Evolutionary conservation across 345 rosid genomes (phyloP).

Genomic region (Dovyalis caffra): DNA sequence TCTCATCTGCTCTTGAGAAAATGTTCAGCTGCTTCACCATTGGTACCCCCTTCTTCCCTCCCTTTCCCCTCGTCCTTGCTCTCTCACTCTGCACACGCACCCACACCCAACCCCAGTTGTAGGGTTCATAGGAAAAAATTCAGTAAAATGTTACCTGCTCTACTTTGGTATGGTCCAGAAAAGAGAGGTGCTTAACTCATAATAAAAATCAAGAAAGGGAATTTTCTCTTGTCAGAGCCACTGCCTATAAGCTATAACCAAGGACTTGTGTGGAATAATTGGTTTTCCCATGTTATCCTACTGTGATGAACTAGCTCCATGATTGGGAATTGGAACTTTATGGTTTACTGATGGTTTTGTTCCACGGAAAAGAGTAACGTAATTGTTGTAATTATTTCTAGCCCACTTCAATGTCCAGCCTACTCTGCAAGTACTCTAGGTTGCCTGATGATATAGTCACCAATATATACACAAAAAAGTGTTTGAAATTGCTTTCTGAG

Average conservation of each 20-base stretch:
- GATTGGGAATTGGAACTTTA: neutral
- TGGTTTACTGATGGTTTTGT: neutral
- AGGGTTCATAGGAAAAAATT: neutral
- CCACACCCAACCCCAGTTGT: neutral
- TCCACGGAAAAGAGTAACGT: neutral
- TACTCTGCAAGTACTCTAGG: too few species aligned
- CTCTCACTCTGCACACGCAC: neutral
- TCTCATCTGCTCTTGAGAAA: constrained; percentile 36
- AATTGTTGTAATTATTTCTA: neutral
- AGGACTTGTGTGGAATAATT: neutral
- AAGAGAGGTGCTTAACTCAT: neutral
- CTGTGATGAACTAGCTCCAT: neutral
- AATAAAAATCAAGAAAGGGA: neutral
- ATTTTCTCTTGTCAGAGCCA: neutral
- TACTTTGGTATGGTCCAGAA: neutral
- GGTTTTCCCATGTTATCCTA: neutral
- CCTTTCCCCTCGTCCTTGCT: neutral
- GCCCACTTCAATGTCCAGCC: neutral
- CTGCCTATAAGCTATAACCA: neutral
- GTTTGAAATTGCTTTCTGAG: neutral
- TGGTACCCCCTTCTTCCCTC: constrained; percentile 22
- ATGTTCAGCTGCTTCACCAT: constrained; percentile 55
- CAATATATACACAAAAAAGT: neutral
- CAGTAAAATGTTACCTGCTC: neutral
- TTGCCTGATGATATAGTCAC: neutral